Evolutionary conservation across 352 stramenopile species (phyloP).

Genomic region (Globisporangium splendens): DNA sequence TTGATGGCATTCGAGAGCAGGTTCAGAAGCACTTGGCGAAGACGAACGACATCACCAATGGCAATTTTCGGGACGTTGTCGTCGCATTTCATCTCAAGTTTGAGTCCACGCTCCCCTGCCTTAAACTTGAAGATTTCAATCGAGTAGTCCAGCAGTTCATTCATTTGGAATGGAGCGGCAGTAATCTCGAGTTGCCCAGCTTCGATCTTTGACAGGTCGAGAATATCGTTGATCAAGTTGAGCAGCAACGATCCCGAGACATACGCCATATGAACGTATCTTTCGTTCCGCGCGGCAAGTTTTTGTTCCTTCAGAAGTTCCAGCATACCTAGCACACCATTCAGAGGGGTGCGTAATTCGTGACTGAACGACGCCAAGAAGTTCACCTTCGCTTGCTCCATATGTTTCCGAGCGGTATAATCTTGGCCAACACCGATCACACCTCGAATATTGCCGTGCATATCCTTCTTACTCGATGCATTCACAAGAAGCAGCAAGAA

Average conservation of each 20-base stretch:
- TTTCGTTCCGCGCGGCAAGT: slow-evolving; percentile 53
- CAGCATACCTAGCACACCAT: slow-evolving; percentile 81
- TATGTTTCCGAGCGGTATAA: slow-evolving; percentile 87
- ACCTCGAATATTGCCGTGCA: slow-evolving; percentile 89
- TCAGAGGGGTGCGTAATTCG: slow-evolving; percentile 77
- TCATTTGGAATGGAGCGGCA: slow-evolving; percentile 76
- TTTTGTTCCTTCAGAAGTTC: slow-evolving; percentile 79
- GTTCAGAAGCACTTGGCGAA: slow-evolving; percentile 81
- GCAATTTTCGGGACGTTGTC: slow-evolving; percentile 60
- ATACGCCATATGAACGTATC: slow-evolving; percentile 86
- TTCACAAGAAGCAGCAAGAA: slow-evolving; percentile 79
- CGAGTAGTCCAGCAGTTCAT: slow-evolving; percentile 81
- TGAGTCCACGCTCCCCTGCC: slow-evolving; percentile 80
- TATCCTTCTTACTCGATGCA: slow-evolving; percentile 86
- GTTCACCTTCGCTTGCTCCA: slow-evolving; percentile 85
- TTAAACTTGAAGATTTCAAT: slow-evolving; percentile 91
- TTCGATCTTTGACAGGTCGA: slow-evolving; percentile 93
- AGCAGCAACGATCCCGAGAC: slow-evolving; percentile 84
- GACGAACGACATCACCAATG: slow-evolving; percentile 73
- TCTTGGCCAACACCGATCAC: slow-evolving; percentile 92
- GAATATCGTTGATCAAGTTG: slow-evolving; percentile 90
- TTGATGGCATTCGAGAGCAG: slow-evolving; percentile 87
- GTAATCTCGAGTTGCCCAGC: slow-evolving; percentile 89
- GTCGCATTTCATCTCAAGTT: slow-evolving; percentile 71
- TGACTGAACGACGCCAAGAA: slow-evolving; percentile 86